These are phyloP conservation scores for Phoma sp. DNA, from an alignment of 2,329 filamentous ascomycete species.

Conservation along the genomic window DNA sequence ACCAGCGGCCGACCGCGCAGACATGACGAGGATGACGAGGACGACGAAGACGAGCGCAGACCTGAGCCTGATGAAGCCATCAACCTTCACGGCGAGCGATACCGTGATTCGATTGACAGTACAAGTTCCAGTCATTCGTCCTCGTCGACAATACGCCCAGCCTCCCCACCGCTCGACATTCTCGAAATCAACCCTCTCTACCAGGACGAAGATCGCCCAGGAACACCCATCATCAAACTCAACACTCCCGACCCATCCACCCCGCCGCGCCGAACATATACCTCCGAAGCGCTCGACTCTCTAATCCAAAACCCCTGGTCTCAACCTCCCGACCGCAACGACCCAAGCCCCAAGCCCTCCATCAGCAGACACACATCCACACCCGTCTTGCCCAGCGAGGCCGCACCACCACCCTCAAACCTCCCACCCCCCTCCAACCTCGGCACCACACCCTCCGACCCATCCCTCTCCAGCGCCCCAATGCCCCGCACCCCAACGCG, in stretches of 20 bases:
- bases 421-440: constrained; percentile 28
- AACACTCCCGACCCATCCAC: constrained; percentile 24
- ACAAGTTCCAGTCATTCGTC: constrained; percentile 23
- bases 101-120: constrained; percentile 38
- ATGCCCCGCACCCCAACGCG: constrained; percentile 20
- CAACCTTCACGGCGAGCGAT: constrained; percentile 50
- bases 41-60: constrained; percentile 61
- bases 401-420: constrained; percentile 19
- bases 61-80: constrained; percentile 53
- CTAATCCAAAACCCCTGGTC: constrained; percentile 43
- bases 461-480: constrained; percentile 5
- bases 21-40: constrained; percentile 52
- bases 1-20: constrained; percentile 73
- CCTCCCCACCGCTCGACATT: constrained; percentile 29
- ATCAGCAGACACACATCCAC: constrained; percentile 37
- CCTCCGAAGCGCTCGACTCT: constrained; percentile 25
- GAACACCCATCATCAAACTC: constrained; percentile 36
- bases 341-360: constrained; percentile 17
- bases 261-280: constrained; percentile 17
- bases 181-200: constrained; percentile 24
- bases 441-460: constrained; percentile 19
- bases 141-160: constrained; percentile 35
- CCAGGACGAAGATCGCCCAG: constrained; percentile 24
- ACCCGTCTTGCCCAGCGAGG: constrained; percentile 41
- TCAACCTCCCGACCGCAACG: constrained; percentile 7